A percentile compares a stretch with the other conserved stretches of the same genome.
Conservation (phyloP, 1,139 yeast species). For the Candida smagusa region DNA sequence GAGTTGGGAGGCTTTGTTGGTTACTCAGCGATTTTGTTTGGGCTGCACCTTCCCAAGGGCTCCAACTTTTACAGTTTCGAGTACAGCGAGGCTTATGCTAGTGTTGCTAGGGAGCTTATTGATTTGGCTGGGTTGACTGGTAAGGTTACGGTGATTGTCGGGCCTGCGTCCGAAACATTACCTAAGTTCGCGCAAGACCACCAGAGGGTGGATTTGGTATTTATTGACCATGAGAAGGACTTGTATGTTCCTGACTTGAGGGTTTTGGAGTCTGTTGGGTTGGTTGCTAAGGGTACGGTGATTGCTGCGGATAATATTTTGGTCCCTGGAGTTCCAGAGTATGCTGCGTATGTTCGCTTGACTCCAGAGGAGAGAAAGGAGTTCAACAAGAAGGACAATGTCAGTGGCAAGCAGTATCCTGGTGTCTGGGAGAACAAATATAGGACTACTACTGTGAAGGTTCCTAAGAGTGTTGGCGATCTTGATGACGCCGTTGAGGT, state of each 20-base stretch:
- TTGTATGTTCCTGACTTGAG: conserved; percentile 42
- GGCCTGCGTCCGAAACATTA: conserved; percentile 31
- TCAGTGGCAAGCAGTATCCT: conserved; percentile 24
- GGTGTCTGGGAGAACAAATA: conserved; percentile 49
- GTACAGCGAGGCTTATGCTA: conserved; percentile 28
- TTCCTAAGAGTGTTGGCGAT: conserved; percentile 4
- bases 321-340: conserved; percentile 39
- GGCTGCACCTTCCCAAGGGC: conserved; percentile 21
- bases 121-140: conserved; percentile 35
- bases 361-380: conserved; percentile 35
- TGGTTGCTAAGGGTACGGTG: conserved; percentile 39
- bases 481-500: conserved; percentile 31
- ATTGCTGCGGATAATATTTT: conserved; percentile 40
- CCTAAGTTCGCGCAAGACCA: conserved; percentile 22
- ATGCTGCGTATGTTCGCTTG: conserved; percentile 34
- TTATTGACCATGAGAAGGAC: conserved; percentile 42
- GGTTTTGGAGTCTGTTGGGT: conserved; percentile 36
- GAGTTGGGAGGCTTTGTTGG: conserved; percentile 48
- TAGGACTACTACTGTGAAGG: conserved; percentile 22
- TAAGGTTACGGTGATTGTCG: conserved; percentile 33
- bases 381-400: conserved; percentile 25
- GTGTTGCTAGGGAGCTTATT: conserved; percentile 27
- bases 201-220: conserved; percentile 30
- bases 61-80: conserved; percentile 41
- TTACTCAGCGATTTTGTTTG: conserved; percentile 40